Evolutionary conservation across 1,284 basidiomycete species (phyloP), one percentile per base, ranked within the genome.

Genomic region (Xanthoconium separans): DNA sequence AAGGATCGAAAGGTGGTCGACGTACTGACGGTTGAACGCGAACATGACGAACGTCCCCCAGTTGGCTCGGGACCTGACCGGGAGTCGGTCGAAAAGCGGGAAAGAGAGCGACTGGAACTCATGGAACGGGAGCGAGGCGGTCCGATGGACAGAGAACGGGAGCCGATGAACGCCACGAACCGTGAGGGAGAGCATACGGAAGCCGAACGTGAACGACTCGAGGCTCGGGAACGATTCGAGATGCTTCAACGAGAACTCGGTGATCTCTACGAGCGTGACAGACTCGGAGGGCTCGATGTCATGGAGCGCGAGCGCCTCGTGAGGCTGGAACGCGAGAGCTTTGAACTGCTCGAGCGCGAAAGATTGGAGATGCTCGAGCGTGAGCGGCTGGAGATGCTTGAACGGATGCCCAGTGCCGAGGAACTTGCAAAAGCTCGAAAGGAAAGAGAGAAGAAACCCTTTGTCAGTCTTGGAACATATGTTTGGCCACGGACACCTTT

Each of bases 401-500:
- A 71, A 12, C 67, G 69, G 6, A 61, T 68, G 54, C 70, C 69
- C 5, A 70, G 60, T 20, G 64, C 65, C n/a, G 67, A 68, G 11
- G 67, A 69, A 30, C 70, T 72, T 7, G 58, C 59, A 2, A 65
- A 61, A 8, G 62, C 62, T 44, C 65, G 69, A 31, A 56, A 61
- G 58, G 71, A 75, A 48, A 68, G 70, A 41, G 70, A 69, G 61
- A 69, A 72, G 22, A 66, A 68, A 39, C 67, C 72, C 27, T 66
- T 69, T 30, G 70, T 82, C 29, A 69, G 84, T 58, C 72, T 91
- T 41, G 90, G 90, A 45, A 84, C 85, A 18, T 81, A 84, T 50
- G 87, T 84, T 67, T 73, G 76, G 66, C 79, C 81, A 16, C 64
- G 73, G 48, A 70, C 79, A 43, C 77, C 80, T 34, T 83, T 83